Evolutionary conservation across 495 filamentous ascomycete genomes (phyloP), one percentile per base, ranked within the genome.

Genomic region (Peziza echinospora): DNA sequence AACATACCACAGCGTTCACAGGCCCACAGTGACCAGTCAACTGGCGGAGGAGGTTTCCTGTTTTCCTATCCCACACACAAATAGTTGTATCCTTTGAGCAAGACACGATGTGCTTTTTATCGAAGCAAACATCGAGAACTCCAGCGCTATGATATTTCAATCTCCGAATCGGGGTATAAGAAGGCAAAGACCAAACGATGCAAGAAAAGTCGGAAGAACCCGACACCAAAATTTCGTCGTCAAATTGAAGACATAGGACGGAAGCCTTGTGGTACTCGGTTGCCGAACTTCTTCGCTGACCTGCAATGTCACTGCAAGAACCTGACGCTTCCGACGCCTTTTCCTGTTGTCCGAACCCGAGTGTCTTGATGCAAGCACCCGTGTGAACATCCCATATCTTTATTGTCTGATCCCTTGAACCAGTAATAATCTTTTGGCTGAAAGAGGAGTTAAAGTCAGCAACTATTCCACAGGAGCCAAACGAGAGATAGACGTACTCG

Each of bases 11-110:
- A 7, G 89, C 89, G 54, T 97, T 97, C 41, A 97, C 89, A 2
- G 89, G 89, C 0, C 85, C 91, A 0, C 69, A 64, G 62, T 97
- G 89, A 5, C 87, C 89, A 30, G 69, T 67, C 30, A 97, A 69
- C 53, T 78, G 78, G 49, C 78, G 77, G 39, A 89, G 61, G 19
- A 85, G 66, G 3, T 63, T 64, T 39, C 82, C 80, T 0, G 81
- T 89, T 10, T 69, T 62, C 43, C 87, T 80, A 53, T 93, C 82
- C 89, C 89, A 97, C 17, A 96, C 74, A 60, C 82, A 84, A 58
- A 97, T 85, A 10, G 71, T 82, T 34, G 76, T 73, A 63, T 97
- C 89, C 63, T 96, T 96, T 51, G 83, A 92, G 65, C 87, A 94
- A 21, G 86, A 93, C 16, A 96, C 77, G 51, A 97, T 93, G 63